These are phyloP conservation scores for Pleurotus ostreatus DNA, from an alignment of 768 basidiomycete species.

Conservation along the genomic window DNA sequence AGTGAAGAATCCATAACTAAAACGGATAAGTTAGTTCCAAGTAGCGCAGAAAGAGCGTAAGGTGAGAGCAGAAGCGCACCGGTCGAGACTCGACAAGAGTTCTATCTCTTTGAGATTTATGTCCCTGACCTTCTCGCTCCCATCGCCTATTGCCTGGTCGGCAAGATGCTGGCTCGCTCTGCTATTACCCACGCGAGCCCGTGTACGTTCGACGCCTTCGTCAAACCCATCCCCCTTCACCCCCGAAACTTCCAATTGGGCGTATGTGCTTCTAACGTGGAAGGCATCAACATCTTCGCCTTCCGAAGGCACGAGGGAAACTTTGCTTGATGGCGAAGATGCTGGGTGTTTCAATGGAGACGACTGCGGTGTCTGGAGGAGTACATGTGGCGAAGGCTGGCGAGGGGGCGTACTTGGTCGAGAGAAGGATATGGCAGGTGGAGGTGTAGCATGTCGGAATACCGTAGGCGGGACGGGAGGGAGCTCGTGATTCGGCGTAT, in stretches of 20 bases:
- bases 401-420: conserved; percentile 15
- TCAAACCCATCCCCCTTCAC: conserved; percentile 94
- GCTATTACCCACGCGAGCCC: conserved; percentile 60
- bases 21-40: conserved; percentile 5
- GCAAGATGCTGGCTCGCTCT: conserved; percentile 58
- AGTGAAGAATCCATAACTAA: conserved; percentile 90
- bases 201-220: conserved; percentile 90
- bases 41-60: conserved; percentile 12
- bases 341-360: conserved; percentile 34
- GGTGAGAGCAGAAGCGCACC: conserved; percentile 46
- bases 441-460: conserved; percentile 19
- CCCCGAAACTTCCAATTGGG: conserved; percentile 83
- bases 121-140: conserved; percentile 59
- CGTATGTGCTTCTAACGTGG: conserved; percentile 84
- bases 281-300: conserved; percentile 82
- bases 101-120: conserved; percentile 71
- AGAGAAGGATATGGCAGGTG: conserved; percentile 19
- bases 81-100: conserved; percentile 75
- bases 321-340: conserved; percentile 40
- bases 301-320: conserved; percentile 66
- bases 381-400: conserved; percentile 17
- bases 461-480: conserved; percentile 24
- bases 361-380: conserved; percentile 18
- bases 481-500: conserved; percentile 24
- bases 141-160: conserved; percentile 50